A percentile compares a stretch with the other conserved stretches of the same genome.
phyloP scores from a whole-genome alignment of 345 rosid genomes.

The Linum usitatissimum region DNA sequence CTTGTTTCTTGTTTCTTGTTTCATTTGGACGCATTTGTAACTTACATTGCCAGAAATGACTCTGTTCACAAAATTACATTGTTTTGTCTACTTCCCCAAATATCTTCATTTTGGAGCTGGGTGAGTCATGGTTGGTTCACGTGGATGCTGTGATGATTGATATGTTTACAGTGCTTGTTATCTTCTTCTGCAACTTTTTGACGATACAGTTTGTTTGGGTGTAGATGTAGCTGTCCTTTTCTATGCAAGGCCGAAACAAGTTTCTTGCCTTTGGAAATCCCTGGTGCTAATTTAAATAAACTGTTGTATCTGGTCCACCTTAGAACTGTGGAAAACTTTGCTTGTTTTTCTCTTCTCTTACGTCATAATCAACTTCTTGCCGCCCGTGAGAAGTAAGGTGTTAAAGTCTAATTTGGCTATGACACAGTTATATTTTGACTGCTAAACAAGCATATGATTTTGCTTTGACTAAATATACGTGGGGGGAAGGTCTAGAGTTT shows the following conservation, averaged over 20 bases:
- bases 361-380: not conserved
- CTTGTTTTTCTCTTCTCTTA: not conserved
- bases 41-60: not conserved
- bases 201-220: not conserved
- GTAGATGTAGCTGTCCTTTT: not conserved
- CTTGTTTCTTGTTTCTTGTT: not conserved
- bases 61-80: not conserved
- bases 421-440: not conserved
- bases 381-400: not conserved
- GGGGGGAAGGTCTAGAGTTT: not conserved
- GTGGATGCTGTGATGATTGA: constrained; percentile 7
- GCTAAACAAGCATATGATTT: not conserved
- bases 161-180: constrained; percentile 3
- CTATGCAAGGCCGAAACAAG: not conserved
- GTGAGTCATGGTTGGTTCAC: constrained; percentile 22
- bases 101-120: constrained; percentile 45
- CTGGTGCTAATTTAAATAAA: not conserved
- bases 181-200: no score
- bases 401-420: not conserved
- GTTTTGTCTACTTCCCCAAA: not conserved
- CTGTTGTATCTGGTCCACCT: not conserved
- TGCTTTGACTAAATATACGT: not conserved
- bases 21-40: not conserved
- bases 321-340: not conserved
- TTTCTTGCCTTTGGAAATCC: not conserved